Base-by-base conservation (phyloP, 208 protist genomes). In the Trypanosoma vivax region DNA sequence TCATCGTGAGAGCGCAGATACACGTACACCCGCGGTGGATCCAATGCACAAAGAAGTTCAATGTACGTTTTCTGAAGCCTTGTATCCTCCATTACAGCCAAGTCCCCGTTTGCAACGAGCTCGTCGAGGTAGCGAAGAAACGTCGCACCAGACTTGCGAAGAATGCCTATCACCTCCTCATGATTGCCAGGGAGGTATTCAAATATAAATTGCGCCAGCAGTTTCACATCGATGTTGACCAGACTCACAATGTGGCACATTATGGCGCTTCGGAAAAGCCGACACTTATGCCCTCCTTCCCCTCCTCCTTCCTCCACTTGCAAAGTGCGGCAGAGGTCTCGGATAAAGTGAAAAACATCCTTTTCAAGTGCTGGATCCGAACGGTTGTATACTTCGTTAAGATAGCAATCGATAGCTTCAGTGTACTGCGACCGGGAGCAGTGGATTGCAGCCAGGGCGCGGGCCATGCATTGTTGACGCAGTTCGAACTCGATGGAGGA, bases 51-150 rank as follows among this genome's bases (percentile, higher is more conserved):
- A 2, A 89, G 61, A 0, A 92, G 70, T 61, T 85, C 81, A 71
- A 92, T 89, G 66, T 90, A 92, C 3, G 64, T 78, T 56, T 88
- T 85, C 56, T 92, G 85, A 46, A 92, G 47, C 28, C 65, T 69
- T 39, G 76, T 57, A 58, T 92, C 79, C 24, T 38, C 68, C 38
- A 60, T 43, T 6, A 82, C 70, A 0, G 34, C 30, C 19, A 50
- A 42, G 35, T 84, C 76, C 3, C 53, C 65, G 31, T 78, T 88
- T 11, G 55, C 70, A 30, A 87, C 60, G 28, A 92, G 68, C 50
- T 84, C 78, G 35, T 89, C 66, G 1, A 92, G 63, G 58, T 89
- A 92, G 28, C 68, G 51, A 14, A 92, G 50, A 49, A 90, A 86
- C 11, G 67, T 76, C 33, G 56, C 60, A 52, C 64, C 70, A n/a